Conservation (phyloP, 164 flowering plant genomes). For the Cinnamomum micranthum region DNA sequence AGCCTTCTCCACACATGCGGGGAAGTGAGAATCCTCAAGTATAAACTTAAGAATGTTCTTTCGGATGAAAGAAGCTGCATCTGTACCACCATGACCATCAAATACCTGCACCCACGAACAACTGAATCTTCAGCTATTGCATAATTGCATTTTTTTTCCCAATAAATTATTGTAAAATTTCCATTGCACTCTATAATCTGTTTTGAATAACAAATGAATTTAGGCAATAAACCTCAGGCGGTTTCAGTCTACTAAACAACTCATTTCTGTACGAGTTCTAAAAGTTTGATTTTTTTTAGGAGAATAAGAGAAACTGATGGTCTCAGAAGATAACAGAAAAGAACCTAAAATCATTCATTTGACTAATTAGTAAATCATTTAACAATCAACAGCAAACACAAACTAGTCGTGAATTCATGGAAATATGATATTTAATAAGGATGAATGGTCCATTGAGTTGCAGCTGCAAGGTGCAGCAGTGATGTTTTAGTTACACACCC, state of each 20-base stretch:
- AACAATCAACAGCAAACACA: neutral
- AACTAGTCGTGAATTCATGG: neutral
- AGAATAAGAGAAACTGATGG: neutral
- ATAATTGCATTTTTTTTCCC: neutral
- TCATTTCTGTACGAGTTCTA: neutral
- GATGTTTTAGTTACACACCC: conserved; percentile 49
- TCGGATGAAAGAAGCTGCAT: conserved; percentile 69
- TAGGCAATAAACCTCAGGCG: neutral
- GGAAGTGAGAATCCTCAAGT: conserved; percentile 68
- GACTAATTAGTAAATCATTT: no score
- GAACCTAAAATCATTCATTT: no score
- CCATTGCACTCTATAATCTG: no score
- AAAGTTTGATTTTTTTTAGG: neutral
- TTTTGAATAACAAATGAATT: neutral
- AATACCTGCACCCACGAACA: conserved; percentile 56
- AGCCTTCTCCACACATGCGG: conserved; percentile 60
- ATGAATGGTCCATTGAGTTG: neutral
- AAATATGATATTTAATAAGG: neutral
- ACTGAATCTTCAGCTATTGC: neutral
- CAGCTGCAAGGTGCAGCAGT: neutral
- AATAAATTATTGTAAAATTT: no score
- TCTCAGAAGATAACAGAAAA: no score
- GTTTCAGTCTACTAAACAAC: neutral
- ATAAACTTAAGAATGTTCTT: conserved; percentile 70
- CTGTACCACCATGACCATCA: conserved; percentile 95